These are phyloP conservation scores for Nidularia sp. DNA, from an alignment of 768 basidiomycete genomes.

Conservation along the genomic window DNA sequence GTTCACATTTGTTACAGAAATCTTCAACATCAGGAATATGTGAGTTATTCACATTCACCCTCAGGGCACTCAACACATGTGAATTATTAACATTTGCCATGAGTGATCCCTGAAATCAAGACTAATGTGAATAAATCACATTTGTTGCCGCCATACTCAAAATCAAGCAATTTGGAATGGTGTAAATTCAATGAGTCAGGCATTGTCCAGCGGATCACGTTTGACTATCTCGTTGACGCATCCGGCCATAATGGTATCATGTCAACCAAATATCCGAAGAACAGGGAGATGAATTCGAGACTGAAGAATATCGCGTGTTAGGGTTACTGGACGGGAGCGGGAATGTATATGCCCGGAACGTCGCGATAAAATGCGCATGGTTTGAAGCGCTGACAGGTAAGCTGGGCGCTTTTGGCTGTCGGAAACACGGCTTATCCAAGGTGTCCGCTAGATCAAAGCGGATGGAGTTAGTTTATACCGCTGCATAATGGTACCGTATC, in stretches of 20 bases:
- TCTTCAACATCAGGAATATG: too few species aligned
- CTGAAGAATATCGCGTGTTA: constrained; percentile 28
- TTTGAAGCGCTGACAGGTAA: constrained; percentile 27
- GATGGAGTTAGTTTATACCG: constrained; percentile 60
- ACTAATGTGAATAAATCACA: too few species aligned
- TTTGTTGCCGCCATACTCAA: too few species aligned
- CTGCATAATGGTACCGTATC: constrained; percentile 41
- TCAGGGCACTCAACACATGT: too few species aligned
- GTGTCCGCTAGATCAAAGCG: constrained; percentile 35
- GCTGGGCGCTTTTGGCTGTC: not conserved
- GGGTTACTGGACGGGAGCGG: constrained; percentile 28
- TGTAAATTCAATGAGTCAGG: too few species aligned
- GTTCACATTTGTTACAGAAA: too few species aligned
- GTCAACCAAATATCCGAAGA: constrained; percentile 29
- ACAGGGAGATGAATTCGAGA: constrained; percentile 26
- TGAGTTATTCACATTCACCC: too few species aligned
- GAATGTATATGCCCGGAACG: constrained; percentile 22
- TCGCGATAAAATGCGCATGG: constrained; percentile 27
- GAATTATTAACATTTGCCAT: too few species aligned
- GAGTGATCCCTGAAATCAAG: too few species aligned
- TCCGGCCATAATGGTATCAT: constrained; percentile 29
- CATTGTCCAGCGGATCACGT: constrained; percentile 11
- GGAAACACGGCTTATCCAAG: not conserved
- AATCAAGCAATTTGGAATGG: too few species aligned
- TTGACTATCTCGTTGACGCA: constrained; percentile 31